Conservation (phyloP, 2,329 filamentous ascomycete species). For the Fonsecaea multimorphosa region DNA sequence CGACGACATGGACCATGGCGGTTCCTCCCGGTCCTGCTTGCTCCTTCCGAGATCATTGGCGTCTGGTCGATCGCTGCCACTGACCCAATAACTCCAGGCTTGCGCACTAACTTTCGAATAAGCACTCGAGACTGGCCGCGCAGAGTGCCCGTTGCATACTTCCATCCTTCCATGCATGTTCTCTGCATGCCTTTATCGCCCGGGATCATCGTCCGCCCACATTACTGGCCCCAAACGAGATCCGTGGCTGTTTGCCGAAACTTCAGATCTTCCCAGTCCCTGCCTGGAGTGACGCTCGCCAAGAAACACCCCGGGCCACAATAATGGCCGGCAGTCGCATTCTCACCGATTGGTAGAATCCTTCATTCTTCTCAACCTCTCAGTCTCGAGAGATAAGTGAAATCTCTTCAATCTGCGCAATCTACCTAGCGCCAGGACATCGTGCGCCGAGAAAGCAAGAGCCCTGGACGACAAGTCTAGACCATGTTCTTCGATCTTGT, state of each 20-base stretch:
- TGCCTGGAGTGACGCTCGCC: not conserved
- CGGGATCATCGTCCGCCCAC: not conserved
- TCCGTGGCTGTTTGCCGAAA: not conserved
- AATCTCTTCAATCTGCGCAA: not conserved
- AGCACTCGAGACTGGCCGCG: not conserved
- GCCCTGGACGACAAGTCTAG: not conserved
- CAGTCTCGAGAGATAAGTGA: not conserved
- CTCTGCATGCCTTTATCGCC: not conserved
- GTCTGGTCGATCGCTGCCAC: not conserved
- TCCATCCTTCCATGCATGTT: not conserved
- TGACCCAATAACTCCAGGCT: not conserved
- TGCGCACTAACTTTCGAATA: not conserved
- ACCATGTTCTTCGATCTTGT: not conserved
- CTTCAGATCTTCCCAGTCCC: not conserved
- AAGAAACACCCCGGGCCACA: not conserved
- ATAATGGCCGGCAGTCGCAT: not conserved
- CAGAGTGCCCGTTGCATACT: not conserved
- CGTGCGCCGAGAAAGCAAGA: not conserved
- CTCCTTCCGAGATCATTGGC: not conserved
- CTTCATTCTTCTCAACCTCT: not conserved
- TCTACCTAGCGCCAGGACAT: not conserved
- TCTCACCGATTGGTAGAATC: not conserved
- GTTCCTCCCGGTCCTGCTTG: not conserved
- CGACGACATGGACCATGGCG: not conserved
- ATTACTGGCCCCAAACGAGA: not conserved